Conservation (phyloP, 2,329 filamentous ascomycete species). For the Sporothrix curviconia region DNA sequence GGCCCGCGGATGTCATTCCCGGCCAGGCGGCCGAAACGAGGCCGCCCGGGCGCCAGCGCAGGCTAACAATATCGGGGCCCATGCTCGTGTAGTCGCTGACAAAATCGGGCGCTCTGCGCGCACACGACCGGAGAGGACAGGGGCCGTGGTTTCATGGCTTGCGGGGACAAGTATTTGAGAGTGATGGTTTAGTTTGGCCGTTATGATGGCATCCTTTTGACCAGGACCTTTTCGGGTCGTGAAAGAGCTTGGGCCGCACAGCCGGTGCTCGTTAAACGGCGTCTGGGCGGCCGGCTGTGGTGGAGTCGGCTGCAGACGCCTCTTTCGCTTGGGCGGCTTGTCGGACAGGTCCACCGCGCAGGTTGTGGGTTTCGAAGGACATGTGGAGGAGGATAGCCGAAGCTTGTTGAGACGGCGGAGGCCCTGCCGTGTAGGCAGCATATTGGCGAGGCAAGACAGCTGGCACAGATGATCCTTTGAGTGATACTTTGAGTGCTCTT, state of each 20-base stretch:
- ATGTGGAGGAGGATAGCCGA: too few relatives aligned
- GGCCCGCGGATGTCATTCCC: too few relatives aligned
- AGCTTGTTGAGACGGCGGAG: neutral
- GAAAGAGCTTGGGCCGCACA: neutral
- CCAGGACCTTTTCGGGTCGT: neutral
- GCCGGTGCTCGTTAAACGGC: too few relatives aligned
- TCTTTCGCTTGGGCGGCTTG: neutral
- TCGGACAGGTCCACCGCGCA: too few relatives aligned
- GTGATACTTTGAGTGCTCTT: too few relatives aligned
- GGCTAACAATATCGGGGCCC: constrained; percentile 8
- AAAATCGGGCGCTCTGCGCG: constrained; percentile 6
- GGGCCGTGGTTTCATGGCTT: too few relatives aligned
- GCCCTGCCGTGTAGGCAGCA: neutral
- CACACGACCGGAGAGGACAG: neutral
- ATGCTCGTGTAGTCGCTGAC: constrained; percentile 7
- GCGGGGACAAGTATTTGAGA: neutral
- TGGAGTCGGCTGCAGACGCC: neutral
- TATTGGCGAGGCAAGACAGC: neutral
- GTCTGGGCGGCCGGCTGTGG: constrained; percentile 9
- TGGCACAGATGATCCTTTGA: neutral
- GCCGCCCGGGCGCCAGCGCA: constrained; percentile 8
- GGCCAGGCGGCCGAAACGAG: neutral
- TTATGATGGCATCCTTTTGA: neutral
- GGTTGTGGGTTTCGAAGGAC: too few relatives aligned
- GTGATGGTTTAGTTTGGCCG: neutral